These are phyloP conservation scores for Pterocarpus santalinus DNA, from an alignment of 306 rosid species.

Conservation along the genomic window DNA sequence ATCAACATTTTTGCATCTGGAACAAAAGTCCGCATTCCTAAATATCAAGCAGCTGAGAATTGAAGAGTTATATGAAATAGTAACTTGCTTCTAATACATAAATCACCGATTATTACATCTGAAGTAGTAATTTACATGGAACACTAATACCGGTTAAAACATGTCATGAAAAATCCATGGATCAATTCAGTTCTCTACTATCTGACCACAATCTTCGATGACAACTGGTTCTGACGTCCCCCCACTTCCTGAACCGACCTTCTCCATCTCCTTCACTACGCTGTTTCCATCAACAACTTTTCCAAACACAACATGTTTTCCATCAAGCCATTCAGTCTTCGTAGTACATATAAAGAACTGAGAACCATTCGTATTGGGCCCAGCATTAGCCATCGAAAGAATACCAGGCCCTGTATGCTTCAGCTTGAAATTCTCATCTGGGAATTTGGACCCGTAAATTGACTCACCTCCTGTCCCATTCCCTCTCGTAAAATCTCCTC, in stretches of 20 bases:
- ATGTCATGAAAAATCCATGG: background rate
- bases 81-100: background rate
- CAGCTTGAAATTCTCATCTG: conserved; percentile 77
- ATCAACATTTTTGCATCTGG: background rate
- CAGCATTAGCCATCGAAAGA: conserved; percentile 93
- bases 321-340: conserved; percentile 80
- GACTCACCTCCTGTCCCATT: conserved; percentile 92
- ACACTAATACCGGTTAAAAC: background rate
- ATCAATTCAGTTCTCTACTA: conserved; percentile 44
- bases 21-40: background rate
- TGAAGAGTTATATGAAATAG: background rate
- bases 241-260: conserved; percentile 72
- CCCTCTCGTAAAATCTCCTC: conserved; percentile 75
- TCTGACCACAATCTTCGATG: conserved; percentile 85
- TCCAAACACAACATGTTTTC: conserved; percentile 93
- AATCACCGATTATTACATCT: background rate
- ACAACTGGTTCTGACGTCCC: conserved; percentile 63
- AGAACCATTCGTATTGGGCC: conserved; percentile 79
- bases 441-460: conserved; percentile 74
- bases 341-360: conserved; percentile 83
- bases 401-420: conserved; percentile 83
- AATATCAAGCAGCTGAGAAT: background rate
- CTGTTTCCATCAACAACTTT: conserved; percentile 80
- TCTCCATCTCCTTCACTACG: conserved; percentile 82
- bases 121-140: background rate